Base-by-base conservation (phyloP, 192 early-diverging fungal genomes). In the Spizellomyces punctatus region DNA sequence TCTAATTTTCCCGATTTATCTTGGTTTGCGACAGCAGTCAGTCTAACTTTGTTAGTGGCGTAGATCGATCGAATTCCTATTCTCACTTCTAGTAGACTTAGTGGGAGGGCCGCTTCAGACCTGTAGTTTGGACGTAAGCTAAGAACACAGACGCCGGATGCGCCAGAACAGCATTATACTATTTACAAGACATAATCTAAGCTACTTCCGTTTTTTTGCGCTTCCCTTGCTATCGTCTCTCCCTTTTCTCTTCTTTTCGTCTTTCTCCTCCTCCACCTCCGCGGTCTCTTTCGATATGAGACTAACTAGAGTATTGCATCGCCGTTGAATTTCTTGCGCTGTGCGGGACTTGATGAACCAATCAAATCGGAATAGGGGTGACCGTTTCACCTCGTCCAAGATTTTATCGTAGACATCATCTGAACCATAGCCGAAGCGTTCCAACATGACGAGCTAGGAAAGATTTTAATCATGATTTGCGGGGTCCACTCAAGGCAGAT, bases 301-400 rank as follows among this genome's bases (percentile, higher is more conserved):
- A 58, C 70, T 79, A 55, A 97, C 88, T 19, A 97, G 82, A 8
- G 93, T 94, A 52, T 91, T 88, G 76, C 94, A 96, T 12, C 95
- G 88, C 27, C 93, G 81, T 57, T 86, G 82, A 59, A 97, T 84
- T 75, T 97, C 95, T 59, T 88, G 66, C 14, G 94, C 78, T 42
- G 95, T 96, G 46, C 97, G 85, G 47, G 94, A 95, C 79, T 97
- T 98, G 69, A 99, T 88, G 81, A 96, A 99, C 96, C 96, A 99
- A 73, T 99, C 94, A 76, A 99, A 99, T 46, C 92, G 81, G 84
- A 99, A 98, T 46, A 96, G 60, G 5, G 92, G 88, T 21, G 89
- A 89, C 68, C 86, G 80, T 44, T 89, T 90, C 36, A 98, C 85
- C 66, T 97, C 95, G 58, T 89, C 86, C 27, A 94, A 84, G 73